Evolutionary conservation across 1,284 basidiomycete species (phyloP).

Genomic region (Coriolopsis trogii): DNA sequence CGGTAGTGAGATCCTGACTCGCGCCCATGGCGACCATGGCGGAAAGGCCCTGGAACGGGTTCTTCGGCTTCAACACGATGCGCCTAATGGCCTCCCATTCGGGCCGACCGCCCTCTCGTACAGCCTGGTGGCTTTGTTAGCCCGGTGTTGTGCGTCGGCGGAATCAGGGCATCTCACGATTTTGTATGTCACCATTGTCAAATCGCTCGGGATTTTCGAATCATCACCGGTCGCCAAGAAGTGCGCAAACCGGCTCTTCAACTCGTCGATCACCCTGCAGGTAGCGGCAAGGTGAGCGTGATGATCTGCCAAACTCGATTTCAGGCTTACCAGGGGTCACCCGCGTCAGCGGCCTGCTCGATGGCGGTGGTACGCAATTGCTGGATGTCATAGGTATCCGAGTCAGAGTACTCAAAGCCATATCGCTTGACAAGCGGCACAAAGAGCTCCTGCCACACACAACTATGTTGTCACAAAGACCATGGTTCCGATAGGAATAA

Average conservation of each 20-base stretch:
- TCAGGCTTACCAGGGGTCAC: conserved; percentile 55
- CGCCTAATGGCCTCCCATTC: conserved; percentile 81
- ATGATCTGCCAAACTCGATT: neutral
- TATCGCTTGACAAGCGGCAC: conserved; percentile 79
- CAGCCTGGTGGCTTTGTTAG: conserved; percentile 48
- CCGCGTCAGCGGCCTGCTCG: conserved; percentile 62
- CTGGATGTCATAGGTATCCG: conserved; percentile 74
- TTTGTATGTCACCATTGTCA: conserved; percentile 57
- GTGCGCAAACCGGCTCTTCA: conserved; percentile 74
- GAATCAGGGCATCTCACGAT: conserved; percentile 42
- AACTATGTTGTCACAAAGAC: no score
- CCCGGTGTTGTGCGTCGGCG: neutral
- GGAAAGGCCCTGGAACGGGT: conserved; percentile 69
- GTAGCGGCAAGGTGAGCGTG: no score
- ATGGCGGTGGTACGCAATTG: conserved; percentile 83
- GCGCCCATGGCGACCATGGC: conserved; percentile 64
- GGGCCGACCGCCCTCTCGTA: conserved; percentile 49
- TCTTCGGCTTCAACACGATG: conserved; percentile 75
- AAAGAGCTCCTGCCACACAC: conserved; percentile 64
- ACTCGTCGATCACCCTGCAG: conserved; percentile 79
- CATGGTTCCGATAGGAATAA: no score
- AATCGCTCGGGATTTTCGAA: conserved; percentile 78
- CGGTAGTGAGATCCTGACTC: conserved; percentile 46
- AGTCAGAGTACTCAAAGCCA: conserved; percentile 75
- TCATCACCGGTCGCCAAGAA: conserved; percentile 79